Conservation (phyloP, 2,329 filamentous ascomycete species). For the Ilyonectria mors-panacis region DNA sequence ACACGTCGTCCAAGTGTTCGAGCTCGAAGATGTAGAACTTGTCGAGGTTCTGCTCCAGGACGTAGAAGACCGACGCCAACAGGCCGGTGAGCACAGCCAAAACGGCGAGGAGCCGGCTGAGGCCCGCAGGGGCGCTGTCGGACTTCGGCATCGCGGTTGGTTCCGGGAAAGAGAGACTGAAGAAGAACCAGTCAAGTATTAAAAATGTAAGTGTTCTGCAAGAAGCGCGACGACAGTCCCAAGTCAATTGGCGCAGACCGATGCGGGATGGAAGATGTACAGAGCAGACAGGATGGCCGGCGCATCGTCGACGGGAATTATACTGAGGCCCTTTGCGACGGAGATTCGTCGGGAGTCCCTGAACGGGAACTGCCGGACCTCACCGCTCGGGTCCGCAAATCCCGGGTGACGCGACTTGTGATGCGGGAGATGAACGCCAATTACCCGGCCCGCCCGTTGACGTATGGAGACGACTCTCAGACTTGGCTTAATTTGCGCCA, state of each 20-base stretch:
- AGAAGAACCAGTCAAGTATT: conserved; percentile 3
- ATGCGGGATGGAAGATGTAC: conserved; percentile 5
- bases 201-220: conserved; percentile 1
- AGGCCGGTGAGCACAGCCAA: conserved; percentile 69
- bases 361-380: conserved; percentile 39
- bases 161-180: neutral
- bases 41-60: conserved; percentile 71
- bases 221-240: conserved; percentile 17
- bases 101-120: conserved; percentile 61
- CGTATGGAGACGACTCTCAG: neutral
- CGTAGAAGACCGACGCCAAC: conserved; percentile 67
- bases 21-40: conserved; percentile 83
- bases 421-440: conserved; percentile 28
- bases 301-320: conserved; percentile 27
- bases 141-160: conserved; percentile 30
- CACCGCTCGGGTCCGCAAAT: conserved; percentile 48
- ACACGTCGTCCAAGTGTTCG: conserved; percentile 77
- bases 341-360: conserved; percentile 29
- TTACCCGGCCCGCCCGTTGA: conserved; percentile 25
- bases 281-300: neutral
- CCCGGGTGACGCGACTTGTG: conserved; percentile 43
- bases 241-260: conserved; percentile 29
- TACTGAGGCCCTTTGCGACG: conserved; percentile 30
- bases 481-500: conserved; percentile 23
- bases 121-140: conserved; percentile 38